Evolutionary conservation across 1,284 basidiomycete species (phyloP).

Genomic region (Ceratobasidium papillatum): DNA sequence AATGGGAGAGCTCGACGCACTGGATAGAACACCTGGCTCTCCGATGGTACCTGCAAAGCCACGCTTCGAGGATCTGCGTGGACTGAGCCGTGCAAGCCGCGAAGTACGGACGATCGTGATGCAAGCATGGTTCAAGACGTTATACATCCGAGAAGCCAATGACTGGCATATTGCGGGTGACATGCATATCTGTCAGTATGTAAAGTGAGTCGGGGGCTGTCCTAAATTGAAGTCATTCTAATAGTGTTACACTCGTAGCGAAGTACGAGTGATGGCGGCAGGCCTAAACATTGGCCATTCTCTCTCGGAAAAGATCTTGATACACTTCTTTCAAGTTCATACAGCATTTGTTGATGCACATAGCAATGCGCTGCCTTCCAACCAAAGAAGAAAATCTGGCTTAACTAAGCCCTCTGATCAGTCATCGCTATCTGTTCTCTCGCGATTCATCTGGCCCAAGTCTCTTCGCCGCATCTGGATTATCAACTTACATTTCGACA

Average conservation of each 20-base stretch:
- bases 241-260: neutral
- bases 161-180: constrained; percentile 11
- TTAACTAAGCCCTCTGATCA: neutral
- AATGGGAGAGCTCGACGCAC: neutral
- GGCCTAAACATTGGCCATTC: neutral
- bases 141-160: neutral
- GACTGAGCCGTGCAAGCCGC: constrained; percentile 5
- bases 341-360: constrained; percentile 5
- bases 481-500: neutral
- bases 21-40: neutral
- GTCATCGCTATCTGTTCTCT: neutral
- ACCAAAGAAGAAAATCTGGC: neutral
- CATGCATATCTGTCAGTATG: neutral
- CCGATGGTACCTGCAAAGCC: neutral
- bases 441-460: neutral
- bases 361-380: neutral
- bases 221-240: neutral
- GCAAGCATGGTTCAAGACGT: neutral
- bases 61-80: neutral
- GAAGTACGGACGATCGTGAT: neutral
- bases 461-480: constrained; percentile 24
- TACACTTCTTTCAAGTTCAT: neutral
- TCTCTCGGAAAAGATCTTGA: neutral
- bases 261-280: neutral
- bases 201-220: neutral